A percentile compares a stretch with the other conserved stretches of the same genome.
Conservation (phyloP, 164 flowering plant genomes). For the Litsea cubeba region DNA sequence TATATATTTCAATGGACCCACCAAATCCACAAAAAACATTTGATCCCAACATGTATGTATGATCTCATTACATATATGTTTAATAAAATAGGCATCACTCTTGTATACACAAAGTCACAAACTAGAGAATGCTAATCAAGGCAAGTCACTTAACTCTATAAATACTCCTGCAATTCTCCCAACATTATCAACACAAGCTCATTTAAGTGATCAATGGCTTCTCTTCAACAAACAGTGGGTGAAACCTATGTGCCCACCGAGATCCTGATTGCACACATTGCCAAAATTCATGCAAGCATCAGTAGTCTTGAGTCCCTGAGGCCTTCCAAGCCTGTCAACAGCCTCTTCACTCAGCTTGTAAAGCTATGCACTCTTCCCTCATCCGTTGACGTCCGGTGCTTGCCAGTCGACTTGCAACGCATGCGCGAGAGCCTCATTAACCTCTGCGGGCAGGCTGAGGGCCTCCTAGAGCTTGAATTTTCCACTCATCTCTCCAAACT, state of each 20-base stretch:
- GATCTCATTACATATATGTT: background rate
- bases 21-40: background rate
- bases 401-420: conserved; percentile 24
- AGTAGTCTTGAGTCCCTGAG: conserved; percentile 38
- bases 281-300: conserved; percentile 36
- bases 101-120: background rate
- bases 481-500: conserved; percentile 23
- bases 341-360: conserved; percentile 45
- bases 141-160: background rate
- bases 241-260: conserved; percentile 22
- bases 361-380: conserved; percentile 37
- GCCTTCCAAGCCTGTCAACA: conserved; percentile 45
- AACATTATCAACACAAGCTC: background rate
- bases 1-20: background rate
- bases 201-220: conserved; percentile 25
- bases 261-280: conserved; percentile 25
- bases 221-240: conserved; percentile 17
- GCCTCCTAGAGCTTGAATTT: conserved; percentile 45
- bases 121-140: background rate
- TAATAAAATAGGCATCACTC: background rate
- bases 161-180: background rate
- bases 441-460: conserved; percentile 46
- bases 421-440: conserved; percentile 38
- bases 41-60: background rate
- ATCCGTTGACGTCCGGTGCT: conserved; percentile 23